A percentile compares a stretch with the other conserved stretches of the same genome.
These are phyloP conservation scores for Ramaria sp. DNA, from an alignment of 768 basidiomycete species.

Conservation along the genomic window DNA sequence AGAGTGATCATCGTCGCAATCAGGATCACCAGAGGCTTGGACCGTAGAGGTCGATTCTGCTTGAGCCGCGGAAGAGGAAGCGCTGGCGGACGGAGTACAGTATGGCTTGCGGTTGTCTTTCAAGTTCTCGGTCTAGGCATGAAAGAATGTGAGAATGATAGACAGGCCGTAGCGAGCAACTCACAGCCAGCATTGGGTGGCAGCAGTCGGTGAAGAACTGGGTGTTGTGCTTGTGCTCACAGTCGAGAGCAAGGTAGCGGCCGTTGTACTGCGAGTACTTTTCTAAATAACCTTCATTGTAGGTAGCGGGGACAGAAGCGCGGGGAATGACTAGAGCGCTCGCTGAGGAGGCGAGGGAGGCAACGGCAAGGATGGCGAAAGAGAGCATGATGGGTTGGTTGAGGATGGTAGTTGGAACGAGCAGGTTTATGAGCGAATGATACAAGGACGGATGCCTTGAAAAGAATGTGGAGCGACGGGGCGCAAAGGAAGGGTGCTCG, in stretches of 20 bases:
- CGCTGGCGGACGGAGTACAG: conserved; percentile 34
- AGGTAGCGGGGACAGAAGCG: conserved; percentile 23
- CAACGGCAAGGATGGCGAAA: conserved; percentile 15
- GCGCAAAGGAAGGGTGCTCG: neutral
- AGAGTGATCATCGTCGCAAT: conserved; percentile 22
- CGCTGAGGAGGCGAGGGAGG: conserved; percentile 19
- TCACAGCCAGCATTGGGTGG: conserved; percentile 49
- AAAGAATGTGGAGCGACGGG: neutral
- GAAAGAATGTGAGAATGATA: conserved; percentile 2
- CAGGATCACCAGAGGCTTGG: conserved; percentile 17
- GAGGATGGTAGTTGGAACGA: conserved; percentile 22
- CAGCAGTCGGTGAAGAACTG: conserved; percentile 53
- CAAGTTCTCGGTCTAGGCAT: conserved; percentile 38
- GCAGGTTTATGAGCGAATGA: neutral
- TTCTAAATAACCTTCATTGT: conserved; percentile 38
- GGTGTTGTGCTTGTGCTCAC: conserved; percentile 31
- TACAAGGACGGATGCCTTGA: neutral
- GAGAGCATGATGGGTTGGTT: conserved; percentile 24
- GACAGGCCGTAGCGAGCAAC: conserved; percentile 13
- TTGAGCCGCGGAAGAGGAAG: conserved; percentile 12
- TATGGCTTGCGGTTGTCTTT: conserved; percentile 33
- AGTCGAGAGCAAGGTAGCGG: conserved; percentile 49
- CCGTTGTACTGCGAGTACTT: conserved; percentile 44
- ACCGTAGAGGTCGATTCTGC: conserved; percentile 18
- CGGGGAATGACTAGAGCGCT: conserved; percentile 33